Evolutionary conservation across 306 rosid species (phyloP).

Genomic region (Purshia tridentata): DNA sequence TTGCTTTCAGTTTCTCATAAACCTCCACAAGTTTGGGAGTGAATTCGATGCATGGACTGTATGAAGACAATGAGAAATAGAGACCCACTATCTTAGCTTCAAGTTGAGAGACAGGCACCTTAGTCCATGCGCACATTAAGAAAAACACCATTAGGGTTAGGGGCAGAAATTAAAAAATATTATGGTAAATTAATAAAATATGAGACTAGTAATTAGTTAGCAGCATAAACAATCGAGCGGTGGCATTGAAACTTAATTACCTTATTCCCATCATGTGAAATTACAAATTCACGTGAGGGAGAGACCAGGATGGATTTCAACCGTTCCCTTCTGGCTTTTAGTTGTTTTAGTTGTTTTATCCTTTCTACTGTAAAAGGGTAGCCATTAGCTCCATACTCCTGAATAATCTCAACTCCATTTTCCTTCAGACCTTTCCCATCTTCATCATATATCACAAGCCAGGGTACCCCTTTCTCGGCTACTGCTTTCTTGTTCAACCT

Average conservation of each 20-base stretch:
- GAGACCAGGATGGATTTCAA: constrained; percentile 50
- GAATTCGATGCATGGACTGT: constrained; percentile 30
- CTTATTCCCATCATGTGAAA: constrained; percentile 50
- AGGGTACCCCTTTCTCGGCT: constrained; percentile 56
- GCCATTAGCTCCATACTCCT: constrained; percentile 51
- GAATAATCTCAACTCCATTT: constrained; percentile 40
- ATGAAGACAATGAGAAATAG: constrained; percentile 42
- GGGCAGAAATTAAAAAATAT: too few relatives aligned
- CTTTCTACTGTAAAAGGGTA: constrained; percentile 58
- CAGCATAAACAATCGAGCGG: background rate
- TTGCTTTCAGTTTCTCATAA: constrained; percentile 54
- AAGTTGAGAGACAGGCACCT: constrained; percentile 62
- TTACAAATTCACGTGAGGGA: constrained; percentile 47
- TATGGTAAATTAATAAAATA: background rate
- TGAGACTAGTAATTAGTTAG: background rate
- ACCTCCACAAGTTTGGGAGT: constrained; percentile 48
- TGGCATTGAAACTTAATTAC: constrained; percentile 30
- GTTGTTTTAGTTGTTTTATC: constrained; percentile 44
- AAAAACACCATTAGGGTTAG: background rate
- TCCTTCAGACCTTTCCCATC: constrained; percentile 45
- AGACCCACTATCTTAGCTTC: constrained; percentile 68
- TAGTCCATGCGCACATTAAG: constrained; percentile 8
- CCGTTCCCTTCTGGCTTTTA: constrained; percentile 48
- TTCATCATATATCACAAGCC: constrained; percentile 51
- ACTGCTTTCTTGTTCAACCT: too few relatives aligned